Evolutionary conservation across 2,329 filamentous ascomycete genomes (phyloP), one percentile per base, ranked within the genome.

Genomic region (Zalaria obscura): DNA sequence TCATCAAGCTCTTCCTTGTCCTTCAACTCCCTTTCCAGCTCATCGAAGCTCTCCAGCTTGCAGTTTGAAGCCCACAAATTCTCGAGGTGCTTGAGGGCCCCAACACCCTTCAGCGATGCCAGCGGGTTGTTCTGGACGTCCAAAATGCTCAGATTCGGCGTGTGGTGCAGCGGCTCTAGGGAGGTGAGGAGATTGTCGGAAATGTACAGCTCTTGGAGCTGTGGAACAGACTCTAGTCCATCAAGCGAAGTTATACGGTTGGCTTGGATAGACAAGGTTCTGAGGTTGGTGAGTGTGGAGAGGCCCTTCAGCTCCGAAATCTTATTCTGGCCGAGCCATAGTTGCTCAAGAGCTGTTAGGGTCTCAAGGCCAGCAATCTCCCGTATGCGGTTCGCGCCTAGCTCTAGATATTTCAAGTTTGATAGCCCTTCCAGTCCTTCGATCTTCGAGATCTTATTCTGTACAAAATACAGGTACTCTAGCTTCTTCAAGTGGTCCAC

Each of bases 311-410:
- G 76, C 54, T 87, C 76, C 0, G 81, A 83, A 52, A 98, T 94
- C 59, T 93, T 95, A 67, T 95, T 95, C 72, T 94, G 96, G 44
- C 85, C 91, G 11, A 96, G 66, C 88, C 88, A 96, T 10, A 95
- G 70, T 59, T 94, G 78, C 58, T 93, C 80, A n/a, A 98, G 65
- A 5, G 73, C 72, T n/a, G 70, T 73, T 36, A 96, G 66, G 2
- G 74, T 73, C 34, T 91, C 83, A 28, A 98, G 70, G 46, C 91
- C 91, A 55, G 87, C 73, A 43, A 98, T 87, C 59, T 89, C 81
- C 45, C 86, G 74, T 56, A 98, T 91, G 37, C 85, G 74, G 63
- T 98, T 98, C 11, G 87, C 93, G 3, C 84, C 91, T 34, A 98
- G 68, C 64, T 98, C 91, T 43, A 98, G 66, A 62, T 88, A 91